A percentile compares a stretch with the other conserved stretches of the same genome.
Evolutionary conservation across 2,329 filamentous ascomycete genomes (phyloP).

Genomic region (Aspergillus sp.): DNA sequence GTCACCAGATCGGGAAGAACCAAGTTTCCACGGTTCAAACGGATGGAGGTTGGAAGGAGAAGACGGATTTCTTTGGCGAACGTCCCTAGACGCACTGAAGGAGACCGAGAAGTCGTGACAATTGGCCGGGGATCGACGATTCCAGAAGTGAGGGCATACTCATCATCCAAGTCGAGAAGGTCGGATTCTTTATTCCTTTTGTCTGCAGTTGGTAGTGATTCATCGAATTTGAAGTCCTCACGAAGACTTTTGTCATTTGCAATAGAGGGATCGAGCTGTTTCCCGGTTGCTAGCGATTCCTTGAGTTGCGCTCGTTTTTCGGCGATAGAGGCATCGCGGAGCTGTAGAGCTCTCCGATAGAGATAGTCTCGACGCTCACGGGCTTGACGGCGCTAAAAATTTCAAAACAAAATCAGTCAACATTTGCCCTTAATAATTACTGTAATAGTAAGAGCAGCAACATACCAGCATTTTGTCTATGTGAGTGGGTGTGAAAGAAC

Average conservation of each 20-base stretch:
- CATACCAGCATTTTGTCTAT: slow-evolving; percentile 35
- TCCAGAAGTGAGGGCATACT: slow-evolving; percentile 88
- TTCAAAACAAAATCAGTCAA: background rate
- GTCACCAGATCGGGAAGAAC: slow-evolving; percentile 81
- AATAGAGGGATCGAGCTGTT: slow-evolving; percentile 76
- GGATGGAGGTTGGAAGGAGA: slow-evolving; percentile 78
- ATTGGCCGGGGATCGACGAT: slow-evolving; percentile 85
- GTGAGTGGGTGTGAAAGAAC: slow-evolving; percentile 9
- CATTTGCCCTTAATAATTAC: background rate
- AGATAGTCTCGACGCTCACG: slow-evolving; percentile 83
- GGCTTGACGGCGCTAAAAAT: slow-evolving; percentile 64
- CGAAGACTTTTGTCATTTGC: slow-evolving; percentile 83
- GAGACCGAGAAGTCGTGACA: slow-evolving; percentile 87
- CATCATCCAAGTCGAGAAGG: slow-evolving; percentile 81
- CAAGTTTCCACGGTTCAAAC: slow-evolving; percentile 87
- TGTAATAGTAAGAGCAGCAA: background rate
- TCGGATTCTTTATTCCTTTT: slow-evolving; percentile 75
- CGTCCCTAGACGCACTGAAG: slow-evolving; percentile 77
- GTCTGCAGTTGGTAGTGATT: slow-evolving; percentile 64
- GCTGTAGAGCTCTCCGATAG: slow-evolving; percentile 81
- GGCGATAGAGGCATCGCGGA: slow-evolving; percentile 88
- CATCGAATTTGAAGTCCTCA: slow-evolving; percentile 91
- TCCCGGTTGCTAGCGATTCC: slow-evolving; percentile 82
- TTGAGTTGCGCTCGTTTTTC: slow-evolving; percentile 88
- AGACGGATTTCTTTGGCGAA: slow-evolving; percentile 92